Evolutionary conservation across 192 early-diverging fungal genomes (phyloP), one percentile per base, ranked within the genome.

Genomic region (Linnemannia zychae): DNA sequence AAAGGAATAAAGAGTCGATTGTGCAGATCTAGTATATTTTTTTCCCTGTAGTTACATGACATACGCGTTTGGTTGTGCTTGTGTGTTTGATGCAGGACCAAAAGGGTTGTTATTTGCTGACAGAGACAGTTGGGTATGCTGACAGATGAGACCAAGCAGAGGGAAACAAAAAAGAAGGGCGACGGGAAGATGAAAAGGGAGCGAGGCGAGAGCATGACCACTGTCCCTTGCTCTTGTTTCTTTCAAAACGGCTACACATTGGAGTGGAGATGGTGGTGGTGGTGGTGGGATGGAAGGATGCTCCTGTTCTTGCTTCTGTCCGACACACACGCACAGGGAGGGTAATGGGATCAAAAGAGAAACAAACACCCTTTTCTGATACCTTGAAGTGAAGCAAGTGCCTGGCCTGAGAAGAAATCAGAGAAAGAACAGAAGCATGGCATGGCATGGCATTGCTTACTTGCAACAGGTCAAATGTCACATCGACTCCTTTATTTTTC

Each of bases 41-140:
- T n/a, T 2, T 31, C 31, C 24, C 24, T 12, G 49, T 16, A 4
- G 46, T 44, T 9, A 44, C 40, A 3, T 17, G 48, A 2, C 48
- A 17, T 17, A 57, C 52, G 52, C 52, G 52, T 24, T 57, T 44
- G 40, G 40, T 44, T 44, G 40, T 44, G 40, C 40, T 57, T n/a
- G 3, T 57, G 52, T 57, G 20, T 9, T 63, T 63, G 57, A 63
- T 63, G 57, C 57, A 63, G 57, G 57, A 63, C 57, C 57, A 44
- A 63, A 24, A 63, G 28, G 6, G 24, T 1, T 28, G 24, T 63
- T 1, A 13, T 63, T 24, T 63, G 57, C 57, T 63, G 57, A 63
- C 57, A 63, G 57, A 63, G 57, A 63, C 24, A 60, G 3, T 31
- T n/a, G 24, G 57, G 13, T 15, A 63, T 63, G 57, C 57, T 63